These are phyloP conservation scores for Periconia digitata DNA, from an alignment of 2,329 filamentous ascomycete genomes.

Conservation along the genomic window DNA sequence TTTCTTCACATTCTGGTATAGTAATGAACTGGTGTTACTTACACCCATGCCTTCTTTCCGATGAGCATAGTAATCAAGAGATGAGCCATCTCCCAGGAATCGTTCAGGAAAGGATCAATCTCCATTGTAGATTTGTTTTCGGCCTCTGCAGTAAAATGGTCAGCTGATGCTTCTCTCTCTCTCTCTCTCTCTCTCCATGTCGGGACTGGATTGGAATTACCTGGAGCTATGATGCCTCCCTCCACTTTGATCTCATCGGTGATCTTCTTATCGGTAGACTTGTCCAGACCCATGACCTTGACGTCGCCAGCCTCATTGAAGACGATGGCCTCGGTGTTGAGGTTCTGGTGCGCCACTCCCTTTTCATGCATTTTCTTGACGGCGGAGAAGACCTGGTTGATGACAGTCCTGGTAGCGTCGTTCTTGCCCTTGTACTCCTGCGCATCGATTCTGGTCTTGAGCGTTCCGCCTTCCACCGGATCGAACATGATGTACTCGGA, in stretches of 20 bases:
- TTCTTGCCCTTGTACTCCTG: background rate
- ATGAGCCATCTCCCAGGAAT: no score
- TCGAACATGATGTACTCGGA: background rate
- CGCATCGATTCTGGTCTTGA: background rate
- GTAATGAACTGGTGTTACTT: no score
- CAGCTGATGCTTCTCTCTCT: no score
- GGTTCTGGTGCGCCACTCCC: conserved; percentile 1
- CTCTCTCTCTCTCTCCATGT: no score
- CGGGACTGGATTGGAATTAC: no score
- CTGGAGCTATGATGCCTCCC: background rate
- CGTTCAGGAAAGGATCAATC: no score
- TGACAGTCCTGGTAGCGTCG: background rate
- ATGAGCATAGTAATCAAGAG: no score
- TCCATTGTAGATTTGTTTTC: no score
- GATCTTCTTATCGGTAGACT: background rate
- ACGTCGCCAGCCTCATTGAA: background rate
- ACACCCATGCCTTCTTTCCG: no score
- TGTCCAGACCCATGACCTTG: background rate
- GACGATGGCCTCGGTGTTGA: conserved; percentile 1
- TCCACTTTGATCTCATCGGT: conserved; percentile 1
- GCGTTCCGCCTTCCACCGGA: background rate
- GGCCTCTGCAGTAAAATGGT: no score
- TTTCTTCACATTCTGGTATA: no score
- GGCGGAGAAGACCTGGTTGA: background rate
- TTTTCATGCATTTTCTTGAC: background rate